These are phyloP conservation scores for Dysphania ambrosioides DNA, from an alignment of 148 eudicot species.

Conservation along the genomic window DNA sequence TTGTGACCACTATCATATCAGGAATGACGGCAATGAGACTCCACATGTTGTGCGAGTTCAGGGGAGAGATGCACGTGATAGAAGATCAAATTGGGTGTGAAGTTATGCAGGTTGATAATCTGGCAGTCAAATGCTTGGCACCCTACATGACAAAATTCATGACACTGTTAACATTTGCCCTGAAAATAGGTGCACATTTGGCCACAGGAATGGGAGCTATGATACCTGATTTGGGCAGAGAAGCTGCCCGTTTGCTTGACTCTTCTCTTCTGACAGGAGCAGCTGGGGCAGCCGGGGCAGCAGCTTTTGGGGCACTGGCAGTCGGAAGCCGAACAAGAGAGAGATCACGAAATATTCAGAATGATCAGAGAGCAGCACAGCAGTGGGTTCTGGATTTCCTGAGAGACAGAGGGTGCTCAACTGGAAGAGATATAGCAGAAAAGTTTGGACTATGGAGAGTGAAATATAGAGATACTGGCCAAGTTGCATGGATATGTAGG, in stretches of 20 bases:
- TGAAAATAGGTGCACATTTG: constrained; percentile 91
- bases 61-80: constrained; percentile 88
- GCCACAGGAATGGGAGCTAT: constrained; percentile 82
- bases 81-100: constrained; percentile 91
- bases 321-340: constrained; percentile 37
- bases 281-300: constrained; percentile 65
- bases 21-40: constrained; percentile 81
- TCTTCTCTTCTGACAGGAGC: constrained; percentile 63
- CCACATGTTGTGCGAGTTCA: constrained; percentile 83
- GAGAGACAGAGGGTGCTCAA: constrained; percentile 65
- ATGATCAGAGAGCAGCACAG: constrained; percentile 79
- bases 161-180: constrained; percentile 80
- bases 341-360: constrained; percentile 56
- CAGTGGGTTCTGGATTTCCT: constrained; percentile 92
- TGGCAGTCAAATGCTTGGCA: constrained; percentile 62
- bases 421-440: constrained; percentile 85
- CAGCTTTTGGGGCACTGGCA: constrained; percentile 51
- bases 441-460: constrained; percentile 95
- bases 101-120: constrained; percentile 79
- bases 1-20: constrained; percentile 67
- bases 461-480: constrained; percentile 75
- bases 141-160: constrained; percentile 88
- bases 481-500: constrained; percentile 89
- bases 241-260: constrained; percentile 60
- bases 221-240: constrained; percentile 88